Conservation (phyloP, 1,139 yeast species). For the Meyerozyma carpophila region DNA sequence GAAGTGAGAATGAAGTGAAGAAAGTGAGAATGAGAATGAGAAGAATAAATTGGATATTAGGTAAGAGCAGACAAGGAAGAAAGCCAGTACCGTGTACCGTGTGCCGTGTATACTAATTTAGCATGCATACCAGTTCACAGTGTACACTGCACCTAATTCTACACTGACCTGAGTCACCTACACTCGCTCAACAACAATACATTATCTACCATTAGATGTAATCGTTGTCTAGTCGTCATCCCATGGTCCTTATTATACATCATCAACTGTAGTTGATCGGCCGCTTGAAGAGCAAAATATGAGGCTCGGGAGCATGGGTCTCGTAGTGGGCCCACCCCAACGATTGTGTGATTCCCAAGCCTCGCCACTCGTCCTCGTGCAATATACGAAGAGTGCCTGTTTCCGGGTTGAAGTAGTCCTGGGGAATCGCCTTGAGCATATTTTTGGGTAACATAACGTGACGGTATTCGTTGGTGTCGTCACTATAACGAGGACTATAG, state of each 20-base stretch:
- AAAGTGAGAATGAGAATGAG: neutral
- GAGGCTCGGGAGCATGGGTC: constrained; percentile 98
- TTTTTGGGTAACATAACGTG: constrained; percentile 97
- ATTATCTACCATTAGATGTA: neutral
- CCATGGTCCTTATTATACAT: neutral
- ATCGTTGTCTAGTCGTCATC: neutral
- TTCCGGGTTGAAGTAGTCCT: constrained; percentile 90
- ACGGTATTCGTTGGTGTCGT: constrained; percentile 79
- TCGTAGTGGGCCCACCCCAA: constrained; percentile 98
- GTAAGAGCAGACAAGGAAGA: neutral
- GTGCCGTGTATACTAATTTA: too few species aligned
- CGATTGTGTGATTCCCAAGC: constrained; percentile 94
- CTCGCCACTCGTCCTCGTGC: constrained; percentile 97
- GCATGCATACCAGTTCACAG: too few species aligned
- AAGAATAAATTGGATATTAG: neutral
- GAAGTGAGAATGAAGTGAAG: neutral
- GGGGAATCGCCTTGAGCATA: constrained; percentile 93
- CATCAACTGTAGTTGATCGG: constrained; percentile 30
- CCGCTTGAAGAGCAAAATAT: constrained; percentile 82
- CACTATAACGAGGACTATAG: constrained; percentile 87
- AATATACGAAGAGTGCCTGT: constrained; percentile 90
- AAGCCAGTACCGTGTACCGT: too few species aligned
- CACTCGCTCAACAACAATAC: neutral
- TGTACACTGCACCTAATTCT: too few species aligned
- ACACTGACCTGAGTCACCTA: too few species aligned